Conservation (phyloP, 2,329 filamentous ascomycete genomes). For the Ophiocordyceps robertsii region DNA sequence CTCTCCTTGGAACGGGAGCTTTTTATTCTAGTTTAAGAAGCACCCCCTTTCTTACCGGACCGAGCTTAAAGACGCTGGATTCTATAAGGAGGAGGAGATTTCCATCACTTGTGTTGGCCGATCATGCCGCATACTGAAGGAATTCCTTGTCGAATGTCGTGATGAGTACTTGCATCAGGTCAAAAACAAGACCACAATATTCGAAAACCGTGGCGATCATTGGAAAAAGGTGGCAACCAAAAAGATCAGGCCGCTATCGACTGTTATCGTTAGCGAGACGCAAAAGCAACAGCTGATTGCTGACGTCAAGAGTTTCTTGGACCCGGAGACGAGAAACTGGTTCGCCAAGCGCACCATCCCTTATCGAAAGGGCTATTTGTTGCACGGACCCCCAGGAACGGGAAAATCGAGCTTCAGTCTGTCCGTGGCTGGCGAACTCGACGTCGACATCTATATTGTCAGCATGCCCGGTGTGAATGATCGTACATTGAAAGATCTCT, state of each 20-base stretch:
- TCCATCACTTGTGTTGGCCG: slow-evolving; percentile 11
- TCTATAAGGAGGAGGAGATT: slow-evolving; percentile 10
- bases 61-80: slow-evolving; percentile 2
- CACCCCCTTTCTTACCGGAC: slow-evolving; percentile 6
- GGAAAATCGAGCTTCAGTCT: slow-evolving; percentile 24
- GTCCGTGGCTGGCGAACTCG: slow-evolving; percentile 19
- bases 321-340: slow-evolving; percentile 13
- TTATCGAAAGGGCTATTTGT: slow-evolving; percentile 22
- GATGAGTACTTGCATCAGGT: slow-evolving; percentile 14
- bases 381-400: slow-evolving; percentile 24
- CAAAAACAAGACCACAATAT: slow-evolving; percentile 15
- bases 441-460: slow-evolving; percentile 22
- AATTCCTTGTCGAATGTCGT: too few species aligned
- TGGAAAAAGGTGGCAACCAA: slow-evolving; percentile 10
- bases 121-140: slow-evolving; percentile 12
- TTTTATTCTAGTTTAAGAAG: slow-evolving; percentile 6
- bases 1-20: slow-evolving; percentile 3
- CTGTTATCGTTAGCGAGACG: slow-evolving; percentile 6
- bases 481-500: slow-evolving; percentile 13
- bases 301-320: slow-evolving; percentile 22
- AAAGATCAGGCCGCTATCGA: slow-evolving; percentile 8
- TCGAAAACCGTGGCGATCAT: slow-evolving; percentile 11
- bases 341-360: slow-evolving; percentile 16
- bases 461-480: slow-evolving; percentile 18
- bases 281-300: slow-evolving; percentile 10